These are phyloP conservation scores for Immersiella caudata DNA, from an alignment of 495 filamentous ascomycete genomes.

Conservation along the genomic window DNA sequence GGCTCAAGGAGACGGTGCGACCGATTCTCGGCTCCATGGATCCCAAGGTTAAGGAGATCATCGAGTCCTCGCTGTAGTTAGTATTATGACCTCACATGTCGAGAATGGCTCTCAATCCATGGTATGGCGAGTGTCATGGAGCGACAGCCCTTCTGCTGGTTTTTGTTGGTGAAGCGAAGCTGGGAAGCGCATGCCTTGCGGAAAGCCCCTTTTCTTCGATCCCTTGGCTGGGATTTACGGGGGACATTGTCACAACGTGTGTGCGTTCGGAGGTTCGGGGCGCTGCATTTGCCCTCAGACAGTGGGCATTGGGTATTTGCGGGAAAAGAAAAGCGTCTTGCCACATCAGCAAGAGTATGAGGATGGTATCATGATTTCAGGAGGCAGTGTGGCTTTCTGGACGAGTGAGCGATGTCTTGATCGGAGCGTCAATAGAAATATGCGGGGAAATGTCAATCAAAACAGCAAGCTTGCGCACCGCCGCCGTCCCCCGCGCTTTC, in stretches of 20 bases:
- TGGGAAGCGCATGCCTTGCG: background rate
- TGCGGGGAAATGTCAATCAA: background rate
- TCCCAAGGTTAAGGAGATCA: conserved; percentile 62
- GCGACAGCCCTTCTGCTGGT: background rate
- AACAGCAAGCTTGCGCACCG: background rate
- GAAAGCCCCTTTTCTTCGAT: background rate
- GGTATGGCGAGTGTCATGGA: background rate
- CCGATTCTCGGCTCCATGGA: conserved; percentile 56
- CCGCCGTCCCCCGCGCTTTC: background rate
- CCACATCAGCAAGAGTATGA: background rate
- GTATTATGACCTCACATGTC: background rate
- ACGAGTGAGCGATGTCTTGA: background rate
- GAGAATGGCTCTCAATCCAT: background rate
- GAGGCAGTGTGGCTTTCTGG: background rate
- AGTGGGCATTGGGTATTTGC: background rate
- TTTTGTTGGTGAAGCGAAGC: background rate
- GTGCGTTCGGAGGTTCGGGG: background rate
- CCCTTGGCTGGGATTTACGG: background rate
- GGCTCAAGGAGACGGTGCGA: conserved; percentile 67
- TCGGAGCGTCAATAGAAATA: background rate
- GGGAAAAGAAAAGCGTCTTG: background rate
- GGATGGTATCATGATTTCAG: background rate
- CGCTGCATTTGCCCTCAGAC: background rate
- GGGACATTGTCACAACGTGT: background rate
- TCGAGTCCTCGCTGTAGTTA: conserved; percentile 35